Evolutionary conservation across 1,284 basidiomycete genomes (phyloP).

Genomic region (Neotropicomus parvogracilis): DNA sequence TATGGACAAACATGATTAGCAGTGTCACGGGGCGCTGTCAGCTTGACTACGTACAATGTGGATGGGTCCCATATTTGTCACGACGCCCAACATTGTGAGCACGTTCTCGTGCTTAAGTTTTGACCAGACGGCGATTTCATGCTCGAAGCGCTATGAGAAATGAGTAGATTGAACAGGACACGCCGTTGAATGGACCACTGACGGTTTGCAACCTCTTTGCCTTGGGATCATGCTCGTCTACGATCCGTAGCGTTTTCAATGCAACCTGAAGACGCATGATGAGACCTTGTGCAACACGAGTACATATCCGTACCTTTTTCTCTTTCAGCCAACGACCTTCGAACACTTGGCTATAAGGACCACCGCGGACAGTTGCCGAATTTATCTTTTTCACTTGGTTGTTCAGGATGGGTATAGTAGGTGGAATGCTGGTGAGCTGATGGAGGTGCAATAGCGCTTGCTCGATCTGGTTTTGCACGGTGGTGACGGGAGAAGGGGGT

Average conservation of each 20-base stretch:
- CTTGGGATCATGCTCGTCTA: constrained; percentile 41
- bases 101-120: constrained; percentile 44
- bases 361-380: constrained; percentile 41
- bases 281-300: not conserved
- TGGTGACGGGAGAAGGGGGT: constrained; percentile 28
- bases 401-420: constrained; percentile 46
- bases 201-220: constrained; percentile 37
- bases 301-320: constrained; percentile 37
- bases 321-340: constrained; percentile 49
- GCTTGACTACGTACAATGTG: constrained; percentile 38
- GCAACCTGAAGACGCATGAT: constrained; percentile 41
- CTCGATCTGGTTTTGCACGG: constrained; percentile 40
- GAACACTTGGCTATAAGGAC: constrained; percentile 51
- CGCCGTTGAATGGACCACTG: not conserved
- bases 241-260: constrained; percentile 47
- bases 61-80: constrained; percentile 48
- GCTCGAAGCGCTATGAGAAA: constrained; percentile 45
- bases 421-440: constrained; percentile 46
- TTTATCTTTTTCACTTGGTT: constrained; percentile 42
- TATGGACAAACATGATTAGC: constrained; percentile 22
- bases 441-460: constrained; percentile 45
- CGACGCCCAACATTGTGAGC: constrained; percentile 48
- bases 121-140: constrained; percentile 53
- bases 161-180: not conserved
- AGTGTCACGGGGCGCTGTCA: not conserved